Evolutionary conservation across 768 basidiomycete genomes (phyloP), one percentile per base, ranked within the genome.

Genomic region (Xerocomus brunneocitrinus): DNA sequence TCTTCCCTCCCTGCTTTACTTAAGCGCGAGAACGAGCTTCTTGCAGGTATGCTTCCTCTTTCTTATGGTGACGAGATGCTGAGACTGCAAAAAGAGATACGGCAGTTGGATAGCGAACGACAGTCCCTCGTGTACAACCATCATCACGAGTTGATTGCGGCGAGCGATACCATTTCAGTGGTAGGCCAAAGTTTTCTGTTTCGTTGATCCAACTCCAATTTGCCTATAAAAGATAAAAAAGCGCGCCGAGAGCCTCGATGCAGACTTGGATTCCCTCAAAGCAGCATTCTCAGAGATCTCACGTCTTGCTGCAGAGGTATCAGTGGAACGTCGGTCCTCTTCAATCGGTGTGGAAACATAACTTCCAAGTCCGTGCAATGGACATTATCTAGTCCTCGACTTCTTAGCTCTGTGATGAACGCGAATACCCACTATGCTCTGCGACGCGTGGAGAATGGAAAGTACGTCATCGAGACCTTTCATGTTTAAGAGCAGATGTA

Each of bases 101-200:
- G 89, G 31, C 82, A 91, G 57, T 72, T 97, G 13, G 91, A 95
- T 52, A 83, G 87, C 62, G 93, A 95, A 63, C 76, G 91, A 24
- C 93, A 97, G 68, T 87, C 89, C 8, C 75, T 97, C 41, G 93
- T 97, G 10, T 97, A 97, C 66, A 93, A 95, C 61, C 93, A 95
- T 64, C 94, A 97, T 62, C 91, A 94, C 54, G 94, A 97, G 59
- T 84, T 97, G 19, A 94, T 97, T 47, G 90, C 91, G 1, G 94
- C 94, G 3, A 91, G 87, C 54, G 90, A 93, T 62, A 95, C 94
- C 8, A 95, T 97, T 58, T 83, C 85, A 55, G 83, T 86, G 5
- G 91, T 93, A 69, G 19, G 84, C 61, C 31, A 12, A 39, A 24
- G 44, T 41, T 46, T 24, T 6, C 24, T 24, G 56, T 30, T 49